A percentile compares a stretch with the other conserved stretches of the same genome.
Evolutionary conservation across 1,139 yeast genomes (phyloP).

Genomic region (Kodamaea sp.): DNA sequence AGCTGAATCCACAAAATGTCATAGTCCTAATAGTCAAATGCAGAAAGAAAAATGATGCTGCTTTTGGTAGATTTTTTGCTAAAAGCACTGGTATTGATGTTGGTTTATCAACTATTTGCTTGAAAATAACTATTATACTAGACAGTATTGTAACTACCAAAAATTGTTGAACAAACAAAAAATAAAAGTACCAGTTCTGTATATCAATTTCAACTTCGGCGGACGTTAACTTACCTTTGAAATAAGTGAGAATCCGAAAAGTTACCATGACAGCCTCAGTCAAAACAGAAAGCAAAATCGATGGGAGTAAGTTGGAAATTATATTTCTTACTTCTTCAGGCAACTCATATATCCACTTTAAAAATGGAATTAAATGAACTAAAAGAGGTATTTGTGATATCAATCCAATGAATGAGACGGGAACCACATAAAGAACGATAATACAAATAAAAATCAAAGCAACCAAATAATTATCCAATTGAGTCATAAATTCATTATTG

Average conservation of each 20-base stretch:
- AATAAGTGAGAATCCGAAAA: slow-evolving; percentile 46
- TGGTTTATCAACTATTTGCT: slow-evolving; percentile 66
- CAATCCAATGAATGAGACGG: slow-evolving; percentile 68
- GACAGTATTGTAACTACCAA: slow-evolving; percentile 83
- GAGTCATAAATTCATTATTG: slow-evolving; percentile 27
- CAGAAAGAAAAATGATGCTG: slow-evolving; percentile 78
- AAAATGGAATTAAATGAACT: slow-evolving; percentile 51
- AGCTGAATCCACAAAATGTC: slow-evolving; percentile 65
- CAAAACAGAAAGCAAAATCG: slow-evolving; percentile 53
- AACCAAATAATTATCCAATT: slow-evolving; percentile 39
- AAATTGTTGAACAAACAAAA: slow-evolving; percentile 77
- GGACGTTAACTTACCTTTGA: slow-evolving; percentile 53
- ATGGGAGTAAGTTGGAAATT: slow-evolving; percentile 57
- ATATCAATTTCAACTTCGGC: slow-evolving; percentile 54
- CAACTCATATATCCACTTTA: slow-evolving; percentile 48
- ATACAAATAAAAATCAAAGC: slow-evolving; percentile 42
- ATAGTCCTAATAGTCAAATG: slow-evolving; percentile 70
- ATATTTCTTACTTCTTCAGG: slow-evolving; percentile 52
- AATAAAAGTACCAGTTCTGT: slow-evolving; percentile 67
- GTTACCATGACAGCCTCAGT: slow-evolving; percentile 53
- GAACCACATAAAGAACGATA: slow-evolving; percentile 61
- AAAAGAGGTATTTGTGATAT: slow-evolving; percentile 62
- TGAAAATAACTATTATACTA: slow-evolving; percentile 65
- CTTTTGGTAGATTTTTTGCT: slow-evolving; percentile 74
- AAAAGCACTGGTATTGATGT: slow-evolving; percentile 65